A percentile compares a stretch with the other conserved stretches of the same genome.
Conservation (phyloP, 495 filamentous ascomycete species). For the Filosporella fistucella region DNA sequence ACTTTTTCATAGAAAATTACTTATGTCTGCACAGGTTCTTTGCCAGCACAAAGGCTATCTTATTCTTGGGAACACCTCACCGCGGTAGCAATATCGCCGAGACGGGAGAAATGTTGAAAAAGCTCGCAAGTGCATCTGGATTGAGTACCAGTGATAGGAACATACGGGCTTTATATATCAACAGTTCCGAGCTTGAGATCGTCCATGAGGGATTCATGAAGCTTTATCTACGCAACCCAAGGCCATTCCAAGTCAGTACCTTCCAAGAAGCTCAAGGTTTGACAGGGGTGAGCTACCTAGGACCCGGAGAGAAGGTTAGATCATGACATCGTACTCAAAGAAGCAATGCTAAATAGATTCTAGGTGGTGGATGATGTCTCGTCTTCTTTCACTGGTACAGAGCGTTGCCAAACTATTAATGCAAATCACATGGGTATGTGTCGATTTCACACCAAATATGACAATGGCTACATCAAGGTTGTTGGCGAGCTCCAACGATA, state of each 20-base stretch:
- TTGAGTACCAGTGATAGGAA: constrained; percentile 10
- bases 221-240: constrained; percentile 1
- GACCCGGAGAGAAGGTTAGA: constrained; percentile 5
- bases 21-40: constrained; percentile 6
- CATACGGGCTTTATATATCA: constrained; percentile 6
- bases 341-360: background rate
- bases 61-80: constrained; percentile 22
- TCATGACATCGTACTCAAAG: background rate
- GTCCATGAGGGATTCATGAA: constrained; percentile 13
- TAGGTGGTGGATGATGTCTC: constrained; percentile 10
- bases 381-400: constrained; percentile 9
- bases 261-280: constrained; percentile 19
- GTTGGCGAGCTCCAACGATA: constrained; percentile 4
- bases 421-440: constrained; percentile 23
- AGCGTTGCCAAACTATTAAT: constrained; percentile 11
- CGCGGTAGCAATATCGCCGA: constrained; percentile 12
- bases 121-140: constrained; percentile 7
- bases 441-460: constrained; percentile 3
- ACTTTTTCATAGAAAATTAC: background rate
- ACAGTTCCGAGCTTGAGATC: constrained; percentile 12
- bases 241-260: constrained; percentile 6
- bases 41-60: constrained; percentile 7
- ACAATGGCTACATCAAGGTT: constrained; percentile 16
- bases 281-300: background rate
- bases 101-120: constrained; percentile 8